phyloP scores from a whole-genome alignment of 2,329 filamentous ascomycete species.

The Botrytis cinerea region DNA sequence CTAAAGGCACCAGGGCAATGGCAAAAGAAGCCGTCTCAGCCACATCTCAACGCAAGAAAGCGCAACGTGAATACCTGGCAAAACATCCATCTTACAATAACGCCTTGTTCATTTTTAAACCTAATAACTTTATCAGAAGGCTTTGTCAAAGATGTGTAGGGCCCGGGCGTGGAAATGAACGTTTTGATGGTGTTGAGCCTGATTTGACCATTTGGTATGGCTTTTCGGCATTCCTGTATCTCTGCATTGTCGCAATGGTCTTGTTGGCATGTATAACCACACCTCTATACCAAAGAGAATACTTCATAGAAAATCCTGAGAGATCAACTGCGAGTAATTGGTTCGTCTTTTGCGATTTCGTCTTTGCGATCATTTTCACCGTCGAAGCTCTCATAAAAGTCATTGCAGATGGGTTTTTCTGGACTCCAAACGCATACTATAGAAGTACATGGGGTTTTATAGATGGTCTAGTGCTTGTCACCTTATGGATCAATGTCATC shows the following conservation, averaged over 20 bases:
- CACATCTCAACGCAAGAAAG: conserved; percentile 77
- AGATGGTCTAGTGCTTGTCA: conserved; percentile 86
- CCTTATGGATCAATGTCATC: conserved; percentile 91
- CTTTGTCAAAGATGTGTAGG: conserved; percentile 89
- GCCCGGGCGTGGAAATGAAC: conserved; percentile 81
- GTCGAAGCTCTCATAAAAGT: conserved; percentile 88
- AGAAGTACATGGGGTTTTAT: conserved; percentile 97
- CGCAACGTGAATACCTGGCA: conserved; percentile 86
- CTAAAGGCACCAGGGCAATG: conserved; percentile 81
- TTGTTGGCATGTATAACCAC: conserved; percentile 91
- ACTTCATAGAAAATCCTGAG: conserved; percentile 61
- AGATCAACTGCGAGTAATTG: conserved; percentile 70
- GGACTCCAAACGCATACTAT: conserved; percentile 96
- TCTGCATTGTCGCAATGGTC: conserved; percentile 97
- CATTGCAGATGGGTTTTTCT: conserved; percentile 92
- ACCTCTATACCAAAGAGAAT: conserved; percentile 87
- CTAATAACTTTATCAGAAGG: conserved; percentile 74
- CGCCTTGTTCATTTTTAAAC: conserved; percentile 82
- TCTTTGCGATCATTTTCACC: conserved; percentile 85
- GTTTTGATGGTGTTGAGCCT: conserved; percentile 86
- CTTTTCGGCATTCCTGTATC: conserved; percentile 92
- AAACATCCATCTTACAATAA: conserved; percentile 91
- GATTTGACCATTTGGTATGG: conserved; percentile 89
- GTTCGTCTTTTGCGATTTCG: conserved; percentile 93
- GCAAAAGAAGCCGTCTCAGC: conserved; percentile 87